These are phyloP conservation scores for Paracamarosporium sp. DNA, from an alignment of 2,329 filamentous ascomycete genomes.

Conservation along the genomic window DNA sequence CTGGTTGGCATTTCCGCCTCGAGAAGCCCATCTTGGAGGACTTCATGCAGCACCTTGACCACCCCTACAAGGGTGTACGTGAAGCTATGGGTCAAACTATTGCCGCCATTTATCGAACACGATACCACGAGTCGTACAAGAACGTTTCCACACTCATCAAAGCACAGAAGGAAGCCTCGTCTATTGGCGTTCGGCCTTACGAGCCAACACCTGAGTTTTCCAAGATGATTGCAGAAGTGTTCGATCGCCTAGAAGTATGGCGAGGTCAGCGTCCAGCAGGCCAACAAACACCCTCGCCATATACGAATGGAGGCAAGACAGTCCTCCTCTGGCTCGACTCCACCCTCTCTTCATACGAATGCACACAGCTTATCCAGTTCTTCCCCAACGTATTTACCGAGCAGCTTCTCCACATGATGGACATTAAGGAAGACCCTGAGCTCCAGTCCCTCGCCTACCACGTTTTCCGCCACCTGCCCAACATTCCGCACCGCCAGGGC, in stretches of 20 bases:
- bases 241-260: slow-evolving; percentile 84
- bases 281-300: slow-evolving; percentile 90
- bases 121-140: slow-evolving; percentile 92
- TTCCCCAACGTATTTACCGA: slow-evolving; percentile 90
- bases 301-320: slow-evolving; percentile 96
- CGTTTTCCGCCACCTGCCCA: slow-evolving; percentile 94
- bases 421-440: slow-evolving; percentile 97
- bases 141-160: slow-evolving; percentile 78
- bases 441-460: slow-evolving; percentile 93
- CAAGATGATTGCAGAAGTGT: slow-evolving; percentile 75
- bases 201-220: slow-evolving; percentile 76
- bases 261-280: slow-evolving; percentile 82
- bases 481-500: slow-evolving; percentile 88
- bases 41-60: slow-evolving; percentile 89
- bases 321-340: slow-evolving; percentile 94
- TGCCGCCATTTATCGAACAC: slow-evolving; percentile 84
- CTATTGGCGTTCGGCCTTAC: slow-evolving; percentile 86
- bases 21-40: slow-evolving; percentile 88
- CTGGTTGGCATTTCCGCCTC: slow-evolving; percentile 94
- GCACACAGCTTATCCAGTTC: slow-evolving; percentile 87
- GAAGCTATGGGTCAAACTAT: slow-evolving; percentile 93
- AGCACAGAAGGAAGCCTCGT: slow-evolving; percentile 78
- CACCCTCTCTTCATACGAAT: slow-evolving; percentile 89
- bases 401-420: slow-evolving; percentile 98
- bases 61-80: slow-evolving; percentile 96